phyloP scores from a whole-genome alignment of 768 basidiomycete species.

The Hygrophoropsis aurantiaca region DNA sequence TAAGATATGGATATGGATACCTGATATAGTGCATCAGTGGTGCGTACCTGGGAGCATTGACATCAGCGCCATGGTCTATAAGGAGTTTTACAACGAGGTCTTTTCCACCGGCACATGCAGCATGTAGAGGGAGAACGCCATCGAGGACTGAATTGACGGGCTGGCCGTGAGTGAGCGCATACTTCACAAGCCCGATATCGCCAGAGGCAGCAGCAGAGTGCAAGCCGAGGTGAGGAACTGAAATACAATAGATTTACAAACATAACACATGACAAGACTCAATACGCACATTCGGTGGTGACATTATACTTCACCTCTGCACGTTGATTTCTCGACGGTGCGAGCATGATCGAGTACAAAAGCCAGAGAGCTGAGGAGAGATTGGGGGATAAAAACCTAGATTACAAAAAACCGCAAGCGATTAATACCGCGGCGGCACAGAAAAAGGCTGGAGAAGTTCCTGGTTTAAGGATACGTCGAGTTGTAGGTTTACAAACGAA shows the following conservation, averaged over 20 bases:
- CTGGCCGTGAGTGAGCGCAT: conserved; percentile 91
- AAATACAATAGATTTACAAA: not conserved
- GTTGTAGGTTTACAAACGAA: not conserved
- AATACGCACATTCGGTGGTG: conserved; percentile 44
- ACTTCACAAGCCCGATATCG: conserved; percentile 90
- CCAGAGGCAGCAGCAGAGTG: conserved; percentile 81
- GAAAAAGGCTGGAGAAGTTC: not conserved
- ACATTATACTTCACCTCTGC: conserved; percentile 54
- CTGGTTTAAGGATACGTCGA: not conserved
- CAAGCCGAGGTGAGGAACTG: conserved; percentile 75
- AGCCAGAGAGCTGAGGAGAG: not conserved
- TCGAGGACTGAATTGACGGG: conserved; percentile 95
- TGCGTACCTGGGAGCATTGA: conserved; percentile 86
- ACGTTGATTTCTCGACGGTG: conserved; percentile 35
- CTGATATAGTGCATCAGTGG: too few relatives aligned
- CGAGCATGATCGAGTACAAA: conserved; percentile 28
- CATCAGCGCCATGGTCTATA: conserved; percentile 95
- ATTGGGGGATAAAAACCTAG: not conserved
- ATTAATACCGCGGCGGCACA: not conserved
- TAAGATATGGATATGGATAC: not conserved
- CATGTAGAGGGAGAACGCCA: conserved; percentile 95
- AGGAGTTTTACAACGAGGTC: conserved; percentile 85
- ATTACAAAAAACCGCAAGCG: not conserved
- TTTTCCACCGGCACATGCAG: conserved; percentile 88
- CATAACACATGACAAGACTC: not conserved